A percentile compares a stretch with the other conserved stretches of the same genome.
phyloP scores from a whole-genome alignment of 129 eudicot species.

The Lactuca saligna region DNA sequence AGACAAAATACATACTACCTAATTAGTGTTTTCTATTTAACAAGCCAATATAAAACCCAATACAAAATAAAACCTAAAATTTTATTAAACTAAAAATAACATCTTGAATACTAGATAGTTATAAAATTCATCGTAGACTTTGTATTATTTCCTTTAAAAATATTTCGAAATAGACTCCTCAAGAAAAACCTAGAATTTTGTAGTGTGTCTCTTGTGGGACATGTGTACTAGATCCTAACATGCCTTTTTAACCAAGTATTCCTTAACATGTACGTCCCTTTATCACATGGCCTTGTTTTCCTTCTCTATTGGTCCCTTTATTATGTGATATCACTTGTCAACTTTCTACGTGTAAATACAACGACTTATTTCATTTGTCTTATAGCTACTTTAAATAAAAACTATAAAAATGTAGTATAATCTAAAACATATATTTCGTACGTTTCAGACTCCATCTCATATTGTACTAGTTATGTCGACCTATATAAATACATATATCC shows the following conservation, averaged over 20 bases:
- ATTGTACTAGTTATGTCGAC: no score
- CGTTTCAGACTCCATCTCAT: background rate
- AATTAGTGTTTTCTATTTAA: no score
- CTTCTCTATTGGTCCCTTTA: slow-evolving; percentile 3
- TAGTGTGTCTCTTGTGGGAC: background rate
- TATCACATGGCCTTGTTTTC: slow-evolving; percentile 13
- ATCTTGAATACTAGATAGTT: no score
- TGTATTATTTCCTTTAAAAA: background rate
- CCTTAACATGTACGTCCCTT: background rate
- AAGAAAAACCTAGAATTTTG: slow-evolving; percentile 5
- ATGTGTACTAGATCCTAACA: slow-evolving; percentile 9
- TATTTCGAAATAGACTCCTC: background rate
- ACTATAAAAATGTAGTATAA: background rate
- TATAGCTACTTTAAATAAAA: background rate
- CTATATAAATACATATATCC: background rate
- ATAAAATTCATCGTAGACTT: no score
- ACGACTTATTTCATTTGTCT: background rate
- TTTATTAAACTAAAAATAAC: no score
- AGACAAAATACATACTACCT: no score
- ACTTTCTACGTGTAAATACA: background rate
- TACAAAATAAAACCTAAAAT: no score
- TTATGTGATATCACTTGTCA: slow-evolving; percentile 1
- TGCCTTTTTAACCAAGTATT: slow-evolving; percentile 1
- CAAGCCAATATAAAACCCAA: no score
- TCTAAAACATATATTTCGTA: no score